Conservation (phyloP, 2,329 filamentous ascomycete species). For the Xylariaceae sp. region DNA sequence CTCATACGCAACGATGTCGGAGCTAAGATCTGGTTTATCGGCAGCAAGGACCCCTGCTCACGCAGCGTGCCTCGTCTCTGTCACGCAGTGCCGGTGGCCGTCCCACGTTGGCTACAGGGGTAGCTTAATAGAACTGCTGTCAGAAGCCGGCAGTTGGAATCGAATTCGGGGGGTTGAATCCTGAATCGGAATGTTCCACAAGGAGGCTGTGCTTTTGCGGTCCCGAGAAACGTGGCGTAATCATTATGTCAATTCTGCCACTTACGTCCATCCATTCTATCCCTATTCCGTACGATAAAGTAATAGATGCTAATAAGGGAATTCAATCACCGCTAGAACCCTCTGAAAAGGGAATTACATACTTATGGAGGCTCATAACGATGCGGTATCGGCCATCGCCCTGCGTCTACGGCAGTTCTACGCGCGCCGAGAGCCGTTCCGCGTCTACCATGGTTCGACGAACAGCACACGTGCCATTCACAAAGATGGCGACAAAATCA, state of each 20-base stretch:
- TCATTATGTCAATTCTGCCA: background rate
- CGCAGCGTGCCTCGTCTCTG: no score
- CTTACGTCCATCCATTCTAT: background rate
- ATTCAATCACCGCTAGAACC: background rate
- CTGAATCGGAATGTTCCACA: no score
- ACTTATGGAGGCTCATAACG: slow-evolving; percentile 40
- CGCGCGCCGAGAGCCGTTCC: slow-evolving; percentile 49
- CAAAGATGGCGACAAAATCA: slow-evolving; percentile 46
- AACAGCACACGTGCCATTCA: slow-evolving; percentile 64
- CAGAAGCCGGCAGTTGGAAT: no score
- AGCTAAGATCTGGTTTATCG: no score
- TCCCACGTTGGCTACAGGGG: no score
- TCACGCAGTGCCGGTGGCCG: no score
- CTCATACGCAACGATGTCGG: no score
- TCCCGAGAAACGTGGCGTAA: background rate
- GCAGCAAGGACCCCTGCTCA: no score
- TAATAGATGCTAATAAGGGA: background rate
- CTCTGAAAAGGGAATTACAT: slow-evolving; percentile 12
- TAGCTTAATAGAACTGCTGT: no score
- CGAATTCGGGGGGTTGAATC: no score
- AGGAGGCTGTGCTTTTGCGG: no score
- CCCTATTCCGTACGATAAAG: background rate
- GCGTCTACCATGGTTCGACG: slow-evolving; percentile 73
- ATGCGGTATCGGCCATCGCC: slow-evolving; percentile 40
- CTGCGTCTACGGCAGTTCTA: slow-evolving; percentile 42